Conservation (phyloP, 768 basidiomycete genomes). For the Pleurotus djamor region DNA sequence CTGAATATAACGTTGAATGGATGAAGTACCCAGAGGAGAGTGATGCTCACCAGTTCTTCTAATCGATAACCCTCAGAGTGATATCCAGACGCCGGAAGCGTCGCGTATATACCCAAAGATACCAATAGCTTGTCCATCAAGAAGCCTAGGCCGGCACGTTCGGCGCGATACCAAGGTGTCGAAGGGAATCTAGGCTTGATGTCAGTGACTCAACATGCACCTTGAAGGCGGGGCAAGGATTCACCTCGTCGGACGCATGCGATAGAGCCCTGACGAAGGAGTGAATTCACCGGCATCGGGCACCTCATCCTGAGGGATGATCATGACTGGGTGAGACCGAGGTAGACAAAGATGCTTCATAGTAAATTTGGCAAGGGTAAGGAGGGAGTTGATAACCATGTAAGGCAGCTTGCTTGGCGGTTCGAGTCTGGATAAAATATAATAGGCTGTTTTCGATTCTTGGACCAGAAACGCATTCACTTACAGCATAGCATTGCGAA, state of each 20-base stretch:
- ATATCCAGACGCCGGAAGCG: constrained; percentile 36
- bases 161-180: constrained; percentile 47
- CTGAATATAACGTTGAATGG: constrained; percentile 15
- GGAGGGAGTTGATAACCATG: constrained; percentile 16
- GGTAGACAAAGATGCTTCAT: constrained; percentile 39
- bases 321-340: constrained; percentile 16
- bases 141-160: constrained; percentile 23
- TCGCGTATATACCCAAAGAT: constrained; percentile 27
- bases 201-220: neutral
- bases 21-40: neutral
- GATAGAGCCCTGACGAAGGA: constrained; percentile 28
- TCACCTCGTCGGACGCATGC: constrained; percentile 10
- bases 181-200: constrained; percentile 25
- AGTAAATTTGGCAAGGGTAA: constrained; percentile 24
- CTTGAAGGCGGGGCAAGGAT: neutral
- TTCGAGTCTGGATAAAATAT: constrained; percentile 18
- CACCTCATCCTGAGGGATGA: constrained; percentile 19
- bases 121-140: constrained; percentile 28
- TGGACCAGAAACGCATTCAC: constrained; percentile 10
- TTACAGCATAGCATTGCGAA: constrained; percentile 48
- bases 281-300: constrained; percentile 15
- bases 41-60: constrained; percentile 33
- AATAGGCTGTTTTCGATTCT: neutral
- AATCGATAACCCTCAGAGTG: constrained; percentile 38
- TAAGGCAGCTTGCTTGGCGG: constrained; percentile 33